Percentiles rank a stretch among this genome's conserved stretches.
Evolutionary conservation across 2,329 filamentous ascomycete species (phyloP).

Genomic region (Apiospora arundinis): DNA sequence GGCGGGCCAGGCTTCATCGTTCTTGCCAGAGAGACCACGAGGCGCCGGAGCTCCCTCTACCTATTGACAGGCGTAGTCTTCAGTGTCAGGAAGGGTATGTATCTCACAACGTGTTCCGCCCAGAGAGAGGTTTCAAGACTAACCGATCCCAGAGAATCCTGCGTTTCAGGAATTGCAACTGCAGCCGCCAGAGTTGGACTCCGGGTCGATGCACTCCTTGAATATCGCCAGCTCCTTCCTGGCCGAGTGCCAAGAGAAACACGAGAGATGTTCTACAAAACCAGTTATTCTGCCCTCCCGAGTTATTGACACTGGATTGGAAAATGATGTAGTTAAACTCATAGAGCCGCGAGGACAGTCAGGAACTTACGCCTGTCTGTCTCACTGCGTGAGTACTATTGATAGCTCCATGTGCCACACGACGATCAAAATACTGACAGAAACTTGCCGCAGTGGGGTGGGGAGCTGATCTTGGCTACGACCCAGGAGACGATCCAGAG

Average conservation of each 20-base stretch:
- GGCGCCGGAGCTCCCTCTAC: not conserved
- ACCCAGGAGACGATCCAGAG: not conserved
- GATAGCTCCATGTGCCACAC: not conserved
- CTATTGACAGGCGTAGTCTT: not conserved
- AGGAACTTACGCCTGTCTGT: not conserved
- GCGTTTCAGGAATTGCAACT: not conserved
- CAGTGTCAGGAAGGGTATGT: not conserved
- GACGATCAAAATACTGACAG: not conserved
- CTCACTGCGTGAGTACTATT: not conserved
- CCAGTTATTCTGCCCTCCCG: not conserved
- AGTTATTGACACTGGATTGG: not conserved
- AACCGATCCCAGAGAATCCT: not conserved
- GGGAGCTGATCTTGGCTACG: not conserved
- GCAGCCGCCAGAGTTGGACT: not conserved
- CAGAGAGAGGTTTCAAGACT: not conserved
- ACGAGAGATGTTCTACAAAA: not conserved
- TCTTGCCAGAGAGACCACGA: not conserved
- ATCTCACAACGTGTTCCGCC: accelerated
- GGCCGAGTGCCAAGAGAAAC: not conserved
- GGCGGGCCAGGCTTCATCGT: not conserved
- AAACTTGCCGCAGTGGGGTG: not conserved
- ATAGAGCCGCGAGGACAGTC: not conserved
- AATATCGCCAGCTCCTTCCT: not conserved
- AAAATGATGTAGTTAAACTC: not conserved
- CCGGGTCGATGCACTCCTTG: not conserved